Conservation (phyloP, 2,329 filamentous ascomycete species). For the Cytospora schulzeri region DNA sequence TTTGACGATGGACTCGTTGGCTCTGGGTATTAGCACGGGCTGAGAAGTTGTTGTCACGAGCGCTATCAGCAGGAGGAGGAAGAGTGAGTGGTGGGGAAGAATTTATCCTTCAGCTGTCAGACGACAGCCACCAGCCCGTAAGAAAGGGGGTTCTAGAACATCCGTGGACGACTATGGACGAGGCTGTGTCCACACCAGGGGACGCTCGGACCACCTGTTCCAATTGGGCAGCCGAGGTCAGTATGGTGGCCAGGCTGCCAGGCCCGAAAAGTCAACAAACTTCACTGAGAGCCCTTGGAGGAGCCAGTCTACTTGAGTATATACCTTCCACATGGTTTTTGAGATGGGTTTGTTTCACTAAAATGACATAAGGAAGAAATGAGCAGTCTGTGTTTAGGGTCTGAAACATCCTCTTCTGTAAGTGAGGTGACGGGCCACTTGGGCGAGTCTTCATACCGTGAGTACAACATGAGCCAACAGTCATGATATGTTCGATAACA, state of each 20-base stretch:
- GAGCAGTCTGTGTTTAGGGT: not conserved
- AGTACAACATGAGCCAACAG: not conserved
- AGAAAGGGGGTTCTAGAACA: not conserved
- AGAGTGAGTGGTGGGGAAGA: not conserved
- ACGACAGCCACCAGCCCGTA: not conserved
- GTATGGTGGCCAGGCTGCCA: no score
- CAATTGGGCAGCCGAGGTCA: not conserved
- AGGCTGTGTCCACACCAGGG: not conserved
- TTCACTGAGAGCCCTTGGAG: not conserved
- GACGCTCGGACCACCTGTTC: not conserved
- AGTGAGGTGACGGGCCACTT: not conserved
- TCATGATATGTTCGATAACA: not conserved
- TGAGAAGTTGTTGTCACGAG: not conserved
- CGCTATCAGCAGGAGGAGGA: no score
- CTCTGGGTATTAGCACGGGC: not conserved
- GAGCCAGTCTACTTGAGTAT: not conserved
- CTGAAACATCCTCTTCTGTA: not conserved
- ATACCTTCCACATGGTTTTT: not conserved
- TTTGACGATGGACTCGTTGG: not conserved
- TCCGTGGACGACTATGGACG: not conserved
- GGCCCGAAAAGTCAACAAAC: not conserved
- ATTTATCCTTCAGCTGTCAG: conserved; percentile 2
- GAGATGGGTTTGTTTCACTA: not conserved
- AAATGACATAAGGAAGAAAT: not conserved
- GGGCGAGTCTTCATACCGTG: not conserved